Evolutionary conservation across 164 flowering plant species (phyloP).

Genomic region (Brasenia schreberi): DNA sequence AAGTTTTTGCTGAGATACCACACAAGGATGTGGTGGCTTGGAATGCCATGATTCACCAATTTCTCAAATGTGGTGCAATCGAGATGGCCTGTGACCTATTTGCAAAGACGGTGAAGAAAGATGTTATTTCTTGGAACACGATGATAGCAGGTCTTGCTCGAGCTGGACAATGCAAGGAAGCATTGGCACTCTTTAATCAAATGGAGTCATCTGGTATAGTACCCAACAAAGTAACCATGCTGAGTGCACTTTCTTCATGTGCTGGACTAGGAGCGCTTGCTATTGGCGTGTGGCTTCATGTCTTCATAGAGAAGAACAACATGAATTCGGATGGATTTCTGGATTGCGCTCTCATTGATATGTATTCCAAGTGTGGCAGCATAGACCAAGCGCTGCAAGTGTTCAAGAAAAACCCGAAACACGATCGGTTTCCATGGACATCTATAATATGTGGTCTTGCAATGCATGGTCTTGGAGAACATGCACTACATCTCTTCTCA

Average conservation of each 20-base stretch:
- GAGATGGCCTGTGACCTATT: conserved; percentile 12
- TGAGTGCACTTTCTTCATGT: conserved; percentile 18
- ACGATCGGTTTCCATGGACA: conserved; percentile 20
- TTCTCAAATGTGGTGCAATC: conserved; percentile 5
- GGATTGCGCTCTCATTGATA: conserved; percentile 16
- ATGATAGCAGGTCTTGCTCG: conserved; percentile 14
- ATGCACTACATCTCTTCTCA: conserved; percentile 10
- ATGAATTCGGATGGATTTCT: conserved; percentile 14
- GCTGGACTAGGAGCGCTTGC: conserved; percentile 22
- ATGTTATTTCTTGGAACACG: conserved; percentile 23
- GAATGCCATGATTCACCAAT: conserved; percentile 26
- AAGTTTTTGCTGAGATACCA: conserved; percentile 10
- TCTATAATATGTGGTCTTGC: conserved; percentile 18
- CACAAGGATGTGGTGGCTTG: conserved; percentile 15
- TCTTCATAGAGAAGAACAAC: conserved; percentile 12
- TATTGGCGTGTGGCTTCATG: conserved; percentile 20
- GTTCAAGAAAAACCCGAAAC: conserved; percentile 11
- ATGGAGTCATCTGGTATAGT: conserved; percentile 14
- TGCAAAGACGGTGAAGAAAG: conserved; percentile 7
- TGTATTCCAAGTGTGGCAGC: conserved; percentile 21
- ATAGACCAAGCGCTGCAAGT: conserved; percentile 21
- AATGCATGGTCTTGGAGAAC: conserved; percentile 16
- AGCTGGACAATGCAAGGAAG: conserved; percentile 12
- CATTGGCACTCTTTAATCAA: conserved; percentile 11
- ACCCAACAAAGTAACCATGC: conserved; percentile 16